These are phyloP conservation scores for Nadsonia starkeyi-henricii DNA, from an alignment of 1,139 yeast genomes.

Conservation along the genomic window DNA sequence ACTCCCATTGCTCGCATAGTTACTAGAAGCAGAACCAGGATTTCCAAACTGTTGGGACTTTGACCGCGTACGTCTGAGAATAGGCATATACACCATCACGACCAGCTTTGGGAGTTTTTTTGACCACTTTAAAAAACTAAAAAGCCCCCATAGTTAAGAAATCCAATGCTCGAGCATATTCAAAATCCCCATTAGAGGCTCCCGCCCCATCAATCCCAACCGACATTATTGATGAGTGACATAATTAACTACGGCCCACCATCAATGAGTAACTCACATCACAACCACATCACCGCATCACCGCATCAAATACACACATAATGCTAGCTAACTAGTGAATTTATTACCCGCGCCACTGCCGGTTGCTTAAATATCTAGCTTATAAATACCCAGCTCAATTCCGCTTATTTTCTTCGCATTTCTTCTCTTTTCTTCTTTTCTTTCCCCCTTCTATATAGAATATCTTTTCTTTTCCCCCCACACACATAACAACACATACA, in stretches of 20 bases:
- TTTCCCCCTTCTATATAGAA: slow-evolving; percentile 3
- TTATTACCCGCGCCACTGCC: no score
- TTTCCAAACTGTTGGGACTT: not conserved
- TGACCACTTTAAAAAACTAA: not conserved
- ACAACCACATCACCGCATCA: not conserved
- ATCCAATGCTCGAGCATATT: not conserved
- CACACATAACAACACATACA: slow-evolving; percentile 21
- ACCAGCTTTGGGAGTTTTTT: not conserved
- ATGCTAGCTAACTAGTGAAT: no score
- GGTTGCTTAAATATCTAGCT: not conserved
- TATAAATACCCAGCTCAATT: not conserved
- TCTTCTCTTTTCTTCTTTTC: not conserved
- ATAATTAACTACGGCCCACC: not conserved
- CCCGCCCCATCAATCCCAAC: no score
- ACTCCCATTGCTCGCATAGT: no score
- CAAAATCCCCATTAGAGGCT: no score
- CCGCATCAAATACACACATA: not conserved
- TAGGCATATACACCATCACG: not conserved
- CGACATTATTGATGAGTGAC: not conserved
- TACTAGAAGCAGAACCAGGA: not conserved
- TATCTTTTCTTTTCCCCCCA: slow-evolving; percentile 1
- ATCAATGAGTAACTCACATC: not conserved
- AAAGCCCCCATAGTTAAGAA: not conserved
- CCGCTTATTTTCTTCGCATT: not conserved
- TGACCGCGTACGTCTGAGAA: not conserved